Evolutionary conservation across 768 basidiomycete species (phyloP), one percentile per base, ranked within the genome.

Genomic region (Psilocybe tampanensis): DNA sequence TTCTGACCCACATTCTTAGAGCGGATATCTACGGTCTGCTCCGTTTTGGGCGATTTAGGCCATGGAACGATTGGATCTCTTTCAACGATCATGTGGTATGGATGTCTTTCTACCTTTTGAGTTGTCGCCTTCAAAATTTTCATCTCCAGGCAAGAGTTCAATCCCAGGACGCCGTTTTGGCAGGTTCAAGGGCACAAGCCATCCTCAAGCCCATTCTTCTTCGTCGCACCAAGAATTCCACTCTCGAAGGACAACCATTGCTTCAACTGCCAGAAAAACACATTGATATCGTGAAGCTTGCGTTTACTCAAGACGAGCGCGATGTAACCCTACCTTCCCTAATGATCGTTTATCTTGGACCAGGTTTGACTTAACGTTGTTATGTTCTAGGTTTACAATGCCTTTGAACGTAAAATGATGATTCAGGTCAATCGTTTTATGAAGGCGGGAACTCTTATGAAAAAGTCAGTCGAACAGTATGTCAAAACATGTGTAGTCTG

Each of bases 1-100:
- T 55, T 22, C 13, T 32, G 49, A 39, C 12, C 15, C 15, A 15
- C 15, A 13, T 61, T 41, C 11, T 52, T 32, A 86, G 86, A 19
- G 84, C 85, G 9, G 88, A 90, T 66, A 79, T 90, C 21, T 90
- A 90, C 64, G 85, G 87, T 7, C 77, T 88, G 23, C 72, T 91
- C 32, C 82, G 89, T 2, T 90, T 88, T 64, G 86, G 86, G 2
- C 80, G 77, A 18, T 88, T 88, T 66, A 72, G 82, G 6, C 88
- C 88, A 0, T 92, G 80, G 79, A 87, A 87, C 60, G 86, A 90
- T 56, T 94, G 90, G 88, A 66, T 75, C 9, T 72, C 78, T 42
- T 94, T 91, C 72, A 81, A 87, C 54, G 71, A 70, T 2, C 75
- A 82, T 60, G 73, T 88, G 18, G 86, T 85, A 60, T 51, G 77